Evolutionary conservation across 306 rosid genomes (phyloP).

Genomic region (Dicorynia guianensis): DNA sequence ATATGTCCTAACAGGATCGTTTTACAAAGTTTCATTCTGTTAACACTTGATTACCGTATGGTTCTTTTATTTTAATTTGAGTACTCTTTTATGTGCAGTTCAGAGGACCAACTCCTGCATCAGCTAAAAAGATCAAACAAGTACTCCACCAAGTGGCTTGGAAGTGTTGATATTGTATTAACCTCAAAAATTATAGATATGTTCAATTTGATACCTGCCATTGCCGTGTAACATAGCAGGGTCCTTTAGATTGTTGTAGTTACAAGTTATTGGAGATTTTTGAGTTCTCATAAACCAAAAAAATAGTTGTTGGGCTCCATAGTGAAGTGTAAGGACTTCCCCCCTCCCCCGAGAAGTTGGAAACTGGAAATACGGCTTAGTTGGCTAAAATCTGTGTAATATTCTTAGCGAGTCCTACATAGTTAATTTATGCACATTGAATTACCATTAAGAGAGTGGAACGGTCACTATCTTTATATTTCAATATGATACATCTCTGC

Average conservation of each 20-base stretch:
- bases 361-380: neutral
- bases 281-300: too few relatives aligned
- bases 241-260: neutral
- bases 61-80: neutral
- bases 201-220: neutral
- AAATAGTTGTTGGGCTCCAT: neutral
- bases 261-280: neutral
- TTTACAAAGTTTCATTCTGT: too few relatives aligned
- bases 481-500: too few relatives aligned
- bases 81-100: constrained; percentile 14
- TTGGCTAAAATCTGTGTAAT: constrained; percentile 10
- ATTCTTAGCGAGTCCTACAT: neutral
- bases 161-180: constrained; percentile 11
- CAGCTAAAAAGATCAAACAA: constrained; percentile 24
- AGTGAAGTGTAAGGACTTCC: neutral
- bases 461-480: too few relatives aligned
- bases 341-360: neutral
- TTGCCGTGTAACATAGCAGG: neutral
- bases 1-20: neutral
- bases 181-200: neutral
- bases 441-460: neutral
- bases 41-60: too few relatives aligned
- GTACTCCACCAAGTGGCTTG: constrained; percentile 15
- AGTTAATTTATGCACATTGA: neutral
- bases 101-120: constrained; percentile 16